phyloP scores from a whole-genome alignment of 768 basidiomycete genomes.

The Hygrocybe coccinea region DNA sequence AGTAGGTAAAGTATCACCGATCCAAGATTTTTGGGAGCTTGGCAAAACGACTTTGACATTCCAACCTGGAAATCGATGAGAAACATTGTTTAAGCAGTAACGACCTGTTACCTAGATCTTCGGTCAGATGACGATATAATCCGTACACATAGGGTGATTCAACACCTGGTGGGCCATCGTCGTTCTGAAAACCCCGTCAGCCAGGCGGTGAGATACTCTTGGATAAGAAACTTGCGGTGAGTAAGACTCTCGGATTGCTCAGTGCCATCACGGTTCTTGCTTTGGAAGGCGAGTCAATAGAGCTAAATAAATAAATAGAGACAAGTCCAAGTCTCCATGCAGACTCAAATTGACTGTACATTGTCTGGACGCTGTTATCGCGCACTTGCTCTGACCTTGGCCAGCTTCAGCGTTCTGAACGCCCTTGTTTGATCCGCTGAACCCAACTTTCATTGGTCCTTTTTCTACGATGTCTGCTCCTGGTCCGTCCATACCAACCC shows the following conservation, averaged over 20 bases:
- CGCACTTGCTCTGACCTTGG: too few species aligned
- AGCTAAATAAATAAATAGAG: neutral
- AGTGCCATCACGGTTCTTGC: constrained; percentile 2
- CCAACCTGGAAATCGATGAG: constrained; percentile 51
- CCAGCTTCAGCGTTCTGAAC: too few species aligned
- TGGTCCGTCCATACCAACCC: neutral
- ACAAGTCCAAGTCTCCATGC: too few species aligned
- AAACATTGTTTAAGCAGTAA: neutral
- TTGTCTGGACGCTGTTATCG: too few species aligned
- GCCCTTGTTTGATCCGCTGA: too few species aligned
- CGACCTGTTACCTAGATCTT: constrained; percentile 46
- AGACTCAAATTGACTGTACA: too few species aligned
- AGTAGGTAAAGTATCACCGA: constrained; percentile 44
- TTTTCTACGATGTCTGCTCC: neutral
- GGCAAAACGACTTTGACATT: constrained; percentile 77
- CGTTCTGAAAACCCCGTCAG: constrained; percentile 51
- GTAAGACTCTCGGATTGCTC: constrained; percentile 31
- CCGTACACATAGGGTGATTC: constrained; percentile 76
- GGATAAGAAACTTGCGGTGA: constrained; percentile 31
- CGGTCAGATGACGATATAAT: constrained; percentile 57
- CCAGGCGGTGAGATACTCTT: neutral
- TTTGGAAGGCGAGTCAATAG: neutral
- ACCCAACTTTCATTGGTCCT: neutral
- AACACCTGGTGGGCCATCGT: constrained; percentile 72
- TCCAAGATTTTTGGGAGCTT: constrained; percentile 83